phyloP scores from a whole-genome alignment of 495 filamentous ascomycete species.

The Ramalina peruviana region DNA sequence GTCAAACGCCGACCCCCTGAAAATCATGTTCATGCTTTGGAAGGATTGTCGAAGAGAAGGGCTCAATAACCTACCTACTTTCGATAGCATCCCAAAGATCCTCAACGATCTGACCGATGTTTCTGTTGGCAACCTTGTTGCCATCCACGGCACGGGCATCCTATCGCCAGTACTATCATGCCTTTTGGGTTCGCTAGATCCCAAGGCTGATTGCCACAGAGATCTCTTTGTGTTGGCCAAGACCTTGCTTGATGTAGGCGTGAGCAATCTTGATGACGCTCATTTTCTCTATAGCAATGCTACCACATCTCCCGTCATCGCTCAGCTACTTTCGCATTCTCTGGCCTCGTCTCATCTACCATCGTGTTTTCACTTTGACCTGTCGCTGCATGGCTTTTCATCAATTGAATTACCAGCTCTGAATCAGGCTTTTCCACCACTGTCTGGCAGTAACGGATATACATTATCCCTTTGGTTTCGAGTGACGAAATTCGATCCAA shows the following conservation, averaged over 20 bases:
- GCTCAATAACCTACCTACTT: slow-evolving; percentile 6
- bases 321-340: slow-evolving; percentile 59
- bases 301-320: slow-evolving; percentile 43
- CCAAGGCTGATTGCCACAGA: slow-evolving; percentile 36
- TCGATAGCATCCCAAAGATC: not conserved
- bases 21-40: slow-evolving; percentile 14
- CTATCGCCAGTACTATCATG: slow-evolving; percentile 57
- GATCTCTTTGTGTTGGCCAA: slow-evolving; percentile 46
- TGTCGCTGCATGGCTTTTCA: slow-evolving; percentile 72
- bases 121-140: slow-evolving; percentile 62
- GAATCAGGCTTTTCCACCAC: slow-evolving; percentile 68
- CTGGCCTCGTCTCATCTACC: slow-evolving; percentile 60
- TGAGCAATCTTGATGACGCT: slow-evolving; percentile 64
- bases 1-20: slow-evolving; percentile 13
- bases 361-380: slow-evolving; percentile 83
- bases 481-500: slow-evolving; percentile 71
- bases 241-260: slow-evolving; percentile 50
- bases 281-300: slow-evolving; percentile 57
- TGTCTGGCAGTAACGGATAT: slow-evolving; percentile 60
- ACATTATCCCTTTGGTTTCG: slow-evolving; percentile 80
- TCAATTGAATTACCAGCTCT: slow-evolving; percentile 79
- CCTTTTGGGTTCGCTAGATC: slow-evolving; percentile 37
- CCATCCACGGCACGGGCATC: slow-evolving; percentile 64
- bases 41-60: slow-evolving; percentile 18
- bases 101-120: slow-evolving; percentile 31